Evolutionary conservation across 139 green algal species (phyloP), one percentile per base, ranked within the genome.

Genomic region (Parachlorella kessleri): DNA sequence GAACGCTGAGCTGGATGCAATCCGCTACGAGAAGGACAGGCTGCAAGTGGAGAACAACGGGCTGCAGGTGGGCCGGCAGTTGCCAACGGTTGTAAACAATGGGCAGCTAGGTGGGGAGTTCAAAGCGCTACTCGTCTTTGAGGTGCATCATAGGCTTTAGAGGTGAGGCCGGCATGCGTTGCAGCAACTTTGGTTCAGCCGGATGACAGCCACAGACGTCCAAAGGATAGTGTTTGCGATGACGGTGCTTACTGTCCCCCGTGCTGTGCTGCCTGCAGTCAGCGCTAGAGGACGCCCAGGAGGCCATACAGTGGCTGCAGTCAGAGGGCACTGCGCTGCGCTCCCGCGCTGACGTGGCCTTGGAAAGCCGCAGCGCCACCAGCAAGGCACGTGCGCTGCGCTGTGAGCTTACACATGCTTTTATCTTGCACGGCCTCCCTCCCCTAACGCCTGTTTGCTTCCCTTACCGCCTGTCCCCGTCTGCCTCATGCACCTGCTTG

Each of bases 281-380:
- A 28, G 48, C 48, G 14, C 48, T 59, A 18, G 14, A 59, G 21
- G 48, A 59, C 14, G 48, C 48, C 14, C 48, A 59, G 21, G 48
- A 59, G 48, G 48, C 48, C 48, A 59, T 59, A 14, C 48, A 59
- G 48, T 18, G 21, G 21, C 48, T 59, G 48, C 48, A 18, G 14
- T 59, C 48, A 59, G 48, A 59, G 48, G 48, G 21, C 9, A 42
- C 66, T 8, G 42, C 53, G 38, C 75, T 81, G 41, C 40, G 66
- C 42, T 75, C 75, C 2, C 75, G 75, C 1, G 66, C 66, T 28
- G 39, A 37, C n/a, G 66, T 75, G 42, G 75, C 75, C 9, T 65
- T 75, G 66, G 75, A 81, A 26, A 81, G 75, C 75, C 53, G 64
- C 35, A 55, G 36, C 21, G 73, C 36, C 35, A 59, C 73, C 55